Conservation (phyloP, 352 stramenopile species). For the Globisporangium spiculum region DNA sequence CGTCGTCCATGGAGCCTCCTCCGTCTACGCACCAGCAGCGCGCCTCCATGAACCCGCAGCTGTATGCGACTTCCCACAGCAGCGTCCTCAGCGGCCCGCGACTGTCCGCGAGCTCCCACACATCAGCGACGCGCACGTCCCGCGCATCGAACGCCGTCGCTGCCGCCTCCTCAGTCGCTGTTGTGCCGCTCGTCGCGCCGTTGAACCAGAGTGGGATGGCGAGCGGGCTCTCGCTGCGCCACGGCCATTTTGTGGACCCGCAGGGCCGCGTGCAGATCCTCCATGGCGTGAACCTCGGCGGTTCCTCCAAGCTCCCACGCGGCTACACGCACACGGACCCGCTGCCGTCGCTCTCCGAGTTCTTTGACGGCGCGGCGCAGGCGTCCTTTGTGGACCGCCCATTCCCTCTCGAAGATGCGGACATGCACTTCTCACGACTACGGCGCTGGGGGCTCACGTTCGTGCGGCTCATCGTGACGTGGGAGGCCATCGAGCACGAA, state of each 20-base stretch:
- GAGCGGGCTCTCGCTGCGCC: slow-evolving; percentile 37
- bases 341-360: slow-evolving; percentile 22
- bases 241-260: slow-evolving; percentile 82
- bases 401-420: slow-evolving; percentile 81
- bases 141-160: background rate
- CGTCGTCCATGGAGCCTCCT: background rate
- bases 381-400: slow-evolving; percentile 82
- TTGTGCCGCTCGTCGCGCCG: background rate
- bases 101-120: slow-evolving; percentile 14
- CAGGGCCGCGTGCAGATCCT: slow-evolving; percentile 71
- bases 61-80: background rate
- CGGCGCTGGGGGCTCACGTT: slow-evolving; percentile 82
- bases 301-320: slow-evolving; percentile 82
- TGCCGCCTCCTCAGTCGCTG: background rate
- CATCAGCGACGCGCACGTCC: slow-evolving; percentile 7
- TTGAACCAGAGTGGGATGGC: slow-evolving; percentile 16
- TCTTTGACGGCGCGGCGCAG: slow-evolving; percentile 46
- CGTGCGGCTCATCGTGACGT: slow-evolving; percentile 84
- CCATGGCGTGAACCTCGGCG: slow-evolving; percentile 86
- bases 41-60: background rate
- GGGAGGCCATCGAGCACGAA: slow-evolving; percentile 88
- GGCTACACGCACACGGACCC: slow-evolving; percentile 53
- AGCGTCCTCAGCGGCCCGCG: slow-evolving; percentile 6
- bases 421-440: slow-evolving; percentile 76
- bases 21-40: background rate